These are phyloP conservation scores for Drechslera avenae DNA, from an alignment of 2,329 filamentous ascomycete species.

Conservation along the genomic window DNA sequence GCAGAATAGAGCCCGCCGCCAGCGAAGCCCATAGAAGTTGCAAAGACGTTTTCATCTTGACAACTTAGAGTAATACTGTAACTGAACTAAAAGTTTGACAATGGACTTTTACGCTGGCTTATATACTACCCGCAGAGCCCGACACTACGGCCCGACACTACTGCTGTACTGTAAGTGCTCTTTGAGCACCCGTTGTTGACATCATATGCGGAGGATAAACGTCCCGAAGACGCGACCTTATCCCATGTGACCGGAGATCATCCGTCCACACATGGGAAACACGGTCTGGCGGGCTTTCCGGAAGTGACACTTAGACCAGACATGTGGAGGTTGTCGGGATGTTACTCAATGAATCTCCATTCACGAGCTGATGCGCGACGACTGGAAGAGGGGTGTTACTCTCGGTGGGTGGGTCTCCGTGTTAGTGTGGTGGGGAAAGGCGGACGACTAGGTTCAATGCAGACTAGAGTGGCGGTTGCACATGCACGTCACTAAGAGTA, in stretches of 20 bases:
- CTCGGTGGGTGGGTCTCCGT: background rate
- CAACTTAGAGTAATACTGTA: background rate
- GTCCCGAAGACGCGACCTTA: background rate
- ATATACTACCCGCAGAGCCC: conserved; percentile 11
- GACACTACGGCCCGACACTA: conserved; percentile 3
- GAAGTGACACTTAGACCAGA: background rate
- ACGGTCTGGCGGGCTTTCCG: background rate
- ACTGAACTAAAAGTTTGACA: background rate
- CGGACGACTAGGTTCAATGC: background rate
- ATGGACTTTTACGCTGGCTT: conserved; percentile 1
- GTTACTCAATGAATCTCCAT: too few relatives aligned
- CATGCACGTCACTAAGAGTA: background rate
- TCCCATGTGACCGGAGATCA: conserved; percentile 2
- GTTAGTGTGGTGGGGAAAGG: background rate
- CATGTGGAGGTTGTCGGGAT: too few relatives aligned
- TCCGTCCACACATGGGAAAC: conserved; percentile 1
- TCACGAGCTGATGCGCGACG: background rate
- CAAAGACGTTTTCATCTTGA: conserved; percentile 19
- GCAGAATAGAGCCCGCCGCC: conserved; percentile 14
- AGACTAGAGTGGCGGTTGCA: background rate
- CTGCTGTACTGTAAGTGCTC: background rate
- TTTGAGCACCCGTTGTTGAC: conserved; percentile 1
- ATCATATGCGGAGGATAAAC: conserved; percentile 14
- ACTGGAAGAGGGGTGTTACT: background rate
- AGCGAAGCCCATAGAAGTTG: conserved; percentile 20